Conservation (phyloP, 1,284 basidiomycete genomes). For the Neolentinus lepideus region DNA sequence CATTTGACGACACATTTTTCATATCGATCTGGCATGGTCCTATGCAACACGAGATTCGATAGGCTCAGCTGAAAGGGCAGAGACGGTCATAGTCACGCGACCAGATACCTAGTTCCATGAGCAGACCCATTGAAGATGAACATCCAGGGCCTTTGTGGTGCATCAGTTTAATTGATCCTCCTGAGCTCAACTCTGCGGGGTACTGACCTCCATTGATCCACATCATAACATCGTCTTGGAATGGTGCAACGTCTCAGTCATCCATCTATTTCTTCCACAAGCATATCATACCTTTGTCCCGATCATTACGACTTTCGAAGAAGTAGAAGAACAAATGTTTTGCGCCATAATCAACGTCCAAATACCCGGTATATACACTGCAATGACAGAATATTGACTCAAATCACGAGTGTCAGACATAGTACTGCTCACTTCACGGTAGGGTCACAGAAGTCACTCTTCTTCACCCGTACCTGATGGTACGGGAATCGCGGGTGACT, state of each 20-base stretch:
- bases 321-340: constrained; percentile 81
- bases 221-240: constrained; percentile 56
- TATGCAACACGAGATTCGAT: no score
- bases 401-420: no score
- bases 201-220: constrained; percentile 61
- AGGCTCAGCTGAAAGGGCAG: background rate
- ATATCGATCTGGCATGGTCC: constrained; percentile 55
- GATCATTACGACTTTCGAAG: constrained; percentile 70
- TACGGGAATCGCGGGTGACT: constrained; percentile 40
- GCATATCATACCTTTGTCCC: constrained; percentile 33
- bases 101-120: constrained; percentile 39
- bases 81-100: background rate
- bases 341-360: constrained; percentile 52
- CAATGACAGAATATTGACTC: no score
- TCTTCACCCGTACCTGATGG: constrained; percentile 54
- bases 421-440: constrained; percentile 42
- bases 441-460: constrained; percentile 53
- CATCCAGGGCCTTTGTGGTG: constrained; percentile 48
- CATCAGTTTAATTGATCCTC: constrained; percentile 5
- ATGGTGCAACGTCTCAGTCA: background rate
- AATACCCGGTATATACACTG: constrained; percentile 54
- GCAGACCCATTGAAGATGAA: constrained; percentile 54
- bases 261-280: background rate
- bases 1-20: constrained; percentile 36
- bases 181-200: background rate